Base-by-base conservation (phyloP, 2,329 filamentous ascomycete species). In the Capronia americana region DNA sequence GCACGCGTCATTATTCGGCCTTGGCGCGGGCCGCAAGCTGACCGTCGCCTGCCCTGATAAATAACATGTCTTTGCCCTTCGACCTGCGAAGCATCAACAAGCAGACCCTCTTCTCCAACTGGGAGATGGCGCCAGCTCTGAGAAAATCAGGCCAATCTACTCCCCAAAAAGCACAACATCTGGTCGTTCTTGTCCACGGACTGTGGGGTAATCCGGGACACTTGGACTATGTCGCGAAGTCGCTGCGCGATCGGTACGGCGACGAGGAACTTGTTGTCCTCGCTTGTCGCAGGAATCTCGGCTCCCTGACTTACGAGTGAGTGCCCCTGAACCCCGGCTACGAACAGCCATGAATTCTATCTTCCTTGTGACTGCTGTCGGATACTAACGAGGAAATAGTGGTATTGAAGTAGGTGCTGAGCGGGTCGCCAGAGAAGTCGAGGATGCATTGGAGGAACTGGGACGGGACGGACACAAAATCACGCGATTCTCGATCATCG, bases 401-500 rank as follows among this genome's bases (percentile, higher is more conserved):
- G 87, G 88, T 69, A 87, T 91, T 70, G 89, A 91, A 71, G 79
- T 88, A 7, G 89, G 89, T 66, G 90, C 88, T 62, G 87, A 92
- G 73, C 84, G 90, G 63, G 82, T 88, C 62, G 85, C 86, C 1
- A 78, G 84, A 63, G 88, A 91, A 73, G 83, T 91, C 41, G 88
- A 90, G 74, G 80, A 87, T 57, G 82, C 81, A 23, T 77, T 90
- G 30, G 79, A 82, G 28, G 78, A 81, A 32, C 73, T 88, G 34
- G 84, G 86, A 57, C 80, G 80, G 50, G 81, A 83, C 30, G 93
- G 92, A 24, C 87, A 90, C 71, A 85, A 86, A 50, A 90, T 97
- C 74, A 89, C 81, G 56, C 96, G 93, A 79, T 82, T 98, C 70
- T 97, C 93, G 76, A 83, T 98, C 48, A 85, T 94, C 51, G 94